These are phyloP conservation scores for Cladophialophora psammophila DNA, from an alignment of 2,329 filamentous ascomycete genomes.

Conservation along the genomic window DNA sequence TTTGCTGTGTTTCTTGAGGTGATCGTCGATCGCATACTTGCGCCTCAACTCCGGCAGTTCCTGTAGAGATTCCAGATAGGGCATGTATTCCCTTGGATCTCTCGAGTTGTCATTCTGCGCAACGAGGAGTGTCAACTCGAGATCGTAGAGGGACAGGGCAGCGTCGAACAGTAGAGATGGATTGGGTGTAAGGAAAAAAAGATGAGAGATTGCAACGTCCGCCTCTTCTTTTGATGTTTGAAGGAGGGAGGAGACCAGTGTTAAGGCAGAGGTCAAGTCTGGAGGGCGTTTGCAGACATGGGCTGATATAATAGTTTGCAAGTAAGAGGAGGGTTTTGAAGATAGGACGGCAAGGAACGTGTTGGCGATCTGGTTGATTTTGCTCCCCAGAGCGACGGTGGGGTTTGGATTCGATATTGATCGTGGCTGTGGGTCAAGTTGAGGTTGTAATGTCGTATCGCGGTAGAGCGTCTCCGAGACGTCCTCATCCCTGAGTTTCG, in stretches of 20 bases:
- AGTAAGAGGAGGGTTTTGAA: constrained; percentile 64
- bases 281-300: constrained; percentile 93
- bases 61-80: constrained; percentile 89
- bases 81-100: constrained; percentile 92
- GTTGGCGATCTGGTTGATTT: constrained; percentile 89
- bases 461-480: constrained; percentile 93
- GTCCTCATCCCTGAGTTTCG: constrained; percentile 85
- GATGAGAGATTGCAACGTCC: constrained; percentile 91
- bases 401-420: constrained; percentile 2
- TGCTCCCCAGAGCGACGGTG: constrained; percentile 50
- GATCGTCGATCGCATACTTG: constrained; percentile 85
- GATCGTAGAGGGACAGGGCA: constrained; percentile 86
- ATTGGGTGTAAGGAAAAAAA: constrained; percentile 89
- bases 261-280: constrained; percentile 83
- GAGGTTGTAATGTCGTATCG: constrained; percentile 67
- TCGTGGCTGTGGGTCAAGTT: constrained; percentile 30
- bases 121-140: constrained; percentile 87
- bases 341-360: constrained; percentile 75
- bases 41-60: constrained; percentile 73
- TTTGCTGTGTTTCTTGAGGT: constrained; percentile 77
- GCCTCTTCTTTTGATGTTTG: constrained; percentile 66
- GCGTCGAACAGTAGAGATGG: constrained; percentile 91
- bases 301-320: constrained; percentile 93
- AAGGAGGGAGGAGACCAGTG: constrained; percentile 76
- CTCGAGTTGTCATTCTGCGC: constrained; percentile 90